phyloP scores from a whole-genome alignment of 169 alveolate species.

The Besnoitia besnoiti region DNA sequence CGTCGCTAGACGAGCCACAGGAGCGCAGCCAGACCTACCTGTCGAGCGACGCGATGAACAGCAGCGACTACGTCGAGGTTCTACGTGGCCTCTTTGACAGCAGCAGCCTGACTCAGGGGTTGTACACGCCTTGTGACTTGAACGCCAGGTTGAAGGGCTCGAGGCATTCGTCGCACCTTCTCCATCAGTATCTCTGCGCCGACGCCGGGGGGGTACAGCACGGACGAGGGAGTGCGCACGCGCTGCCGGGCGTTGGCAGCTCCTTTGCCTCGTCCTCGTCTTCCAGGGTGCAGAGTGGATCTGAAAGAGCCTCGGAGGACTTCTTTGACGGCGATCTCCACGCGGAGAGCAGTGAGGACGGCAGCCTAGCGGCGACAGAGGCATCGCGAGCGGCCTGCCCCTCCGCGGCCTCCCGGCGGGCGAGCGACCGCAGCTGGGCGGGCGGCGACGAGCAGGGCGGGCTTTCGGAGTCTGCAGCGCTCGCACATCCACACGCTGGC shows the following conservation, averaged over 20 bases:
- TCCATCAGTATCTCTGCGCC: not conserved
- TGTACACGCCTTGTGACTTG: not conserved
- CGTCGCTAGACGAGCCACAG: too few relatives aligned
- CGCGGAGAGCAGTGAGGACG: not conserved
- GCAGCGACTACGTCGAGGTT: conserved; percentile 59
- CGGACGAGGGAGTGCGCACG: not conserved
- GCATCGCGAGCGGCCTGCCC: not conserved
- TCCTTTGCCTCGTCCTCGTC: not conserved
- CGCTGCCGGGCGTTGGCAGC: not conserved
- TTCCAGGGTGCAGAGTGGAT: not conserved
- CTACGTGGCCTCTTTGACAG: conserved; percentile 61
- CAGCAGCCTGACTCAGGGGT: conserved; percentile 59
- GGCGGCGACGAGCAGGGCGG: too few relatives aligned
- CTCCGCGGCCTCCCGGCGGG: not conserved
- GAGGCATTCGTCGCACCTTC: not conserved
- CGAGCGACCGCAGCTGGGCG: too few relatives aligned
- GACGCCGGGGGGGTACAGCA: too few relatives aligned
- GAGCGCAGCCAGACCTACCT: too few relatives aligned
- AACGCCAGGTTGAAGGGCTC: not conserved
- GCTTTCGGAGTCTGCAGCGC: too few relatives aligned
- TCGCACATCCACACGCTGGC: too few relatives aligned
- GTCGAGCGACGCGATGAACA: conserved; percentile 19
- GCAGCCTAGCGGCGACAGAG: too few relatives aligned
- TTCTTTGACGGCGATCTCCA: not conserved
- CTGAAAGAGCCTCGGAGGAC: not conserved